These are phyloP conservation scores for Dothideomycetes sp. DNA, from an alignment of 2,329 filamentous ascomycete genomes.

Conservation along the genomic window DNA sequence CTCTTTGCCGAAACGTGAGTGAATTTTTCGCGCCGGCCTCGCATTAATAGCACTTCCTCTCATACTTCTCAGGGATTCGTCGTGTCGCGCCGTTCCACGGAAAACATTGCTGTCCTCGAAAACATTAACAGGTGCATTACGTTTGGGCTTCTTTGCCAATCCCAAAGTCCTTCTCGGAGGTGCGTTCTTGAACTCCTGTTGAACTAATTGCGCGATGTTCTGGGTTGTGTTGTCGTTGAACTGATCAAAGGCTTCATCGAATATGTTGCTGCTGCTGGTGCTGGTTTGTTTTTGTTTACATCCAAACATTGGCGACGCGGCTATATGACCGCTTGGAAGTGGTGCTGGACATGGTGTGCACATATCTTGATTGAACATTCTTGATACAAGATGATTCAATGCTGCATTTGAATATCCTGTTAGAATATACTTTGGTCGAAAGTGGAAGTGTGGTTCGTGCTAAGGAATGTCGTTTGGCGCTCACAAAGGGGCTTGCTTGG, in stretches of 20 bases:
- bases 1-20: no score
- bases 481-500: no score
- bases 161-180: conserved; percentile 20
- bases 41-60: conserved; percentile 14
- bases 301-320: conserved; percentile 7
- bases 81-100: not conserved
- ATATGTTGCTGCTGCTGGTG: not conserved
- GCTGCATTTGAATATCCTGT: no score
- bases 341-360: conserved; percentile 10
- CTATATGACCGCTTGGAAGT: not conserved
- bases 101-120: conserved; percentile 23
- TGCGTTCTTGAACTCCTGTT: conserved; percentile 21
- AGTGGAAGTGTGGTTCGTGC: no score
- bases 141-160: conserved; percentile 18
- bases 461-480: no score
- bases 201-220: conserved; percentile 16
- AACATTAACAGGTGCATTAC: conserved; percentile 20
- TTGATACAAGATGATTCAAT: not conserved
- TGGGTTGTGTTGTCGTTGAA: conserved; percentile 16
- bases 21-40: conserved; percentile 12
- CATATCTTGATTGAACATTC: conserved; percentile 7
- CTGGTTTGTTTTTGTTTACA: conserved; percentile 9
- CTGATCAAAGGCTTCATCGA: conserved; percentile 6
- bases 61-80: conserved; percentile 4
- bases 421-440: no score